Conservation (phyloP, 768 basidiomycete genomes). For the Macrocybe gigantea region DNA sequence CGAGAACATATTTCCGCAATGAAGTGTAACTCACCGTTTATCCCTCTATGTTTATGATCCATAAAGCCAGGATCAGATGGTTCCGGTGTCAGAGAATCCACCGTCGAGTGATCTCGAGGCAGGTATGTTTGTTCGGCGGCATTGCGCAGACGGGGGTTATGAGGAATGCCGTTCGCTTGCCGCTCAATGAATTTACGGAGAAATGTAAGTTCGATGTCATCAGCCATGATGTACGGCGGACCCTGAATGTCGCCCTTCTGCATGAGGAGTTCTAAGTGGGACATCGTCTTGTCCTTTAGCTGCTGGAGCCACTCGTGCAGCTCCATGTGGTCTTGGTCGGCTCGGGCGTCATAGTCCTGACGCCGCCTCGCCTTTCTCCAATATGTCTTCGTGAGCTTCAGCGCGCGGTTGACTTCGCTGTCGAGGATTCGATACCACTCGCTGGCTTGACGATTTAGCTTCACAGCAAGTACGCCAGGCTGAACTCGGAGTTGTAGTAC, state of each 20-base stretch:
- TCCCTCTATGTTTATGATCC: constrained; percentile 26
- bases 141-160: constrained; percentile 76
- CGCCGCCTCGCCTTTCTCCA: constrained; percentile 80
- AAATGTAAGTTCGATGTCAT: constrained; percentile 71
- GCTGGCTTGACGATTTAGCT: constrained; percentile 67
- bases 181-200: constrained; percentile 80
- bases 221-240: constrained; percentile 77
- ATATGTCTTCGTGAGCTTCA: constrained; percentile 82
- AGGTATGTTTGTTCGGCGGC: constrained; percentile 26
- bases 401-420: constrained; percentile 70
- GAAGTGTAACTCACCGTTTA: constrained; percentile 21
- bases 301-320: constrained; percentile 85
- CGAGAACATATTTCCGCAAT: neutral
- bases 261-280: constrained; percentile 80
- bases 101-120: constrained; percentile 38
- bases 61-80: constrained; percentile 38
- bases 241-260: constrained; percentile 85
- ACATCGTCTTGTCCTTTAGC: constrained; percentile 86
- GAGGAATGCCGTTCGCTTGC: constrained; percentile 67
- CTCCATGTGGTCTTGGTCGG: constrained; percentile 88
- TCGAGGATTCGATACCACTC: constrained; percentile 82
- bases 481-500: constrained; percentile 78
- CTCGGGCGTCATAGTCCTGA: constrained; percentile 80
- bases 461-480: constrained; percentile 74
- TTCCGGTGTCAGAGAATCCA: constrained; percentile 40